Base-by-base conservation (phyloP, 257 asterid genomes). In the Primulina huaijiensis region DNA sequence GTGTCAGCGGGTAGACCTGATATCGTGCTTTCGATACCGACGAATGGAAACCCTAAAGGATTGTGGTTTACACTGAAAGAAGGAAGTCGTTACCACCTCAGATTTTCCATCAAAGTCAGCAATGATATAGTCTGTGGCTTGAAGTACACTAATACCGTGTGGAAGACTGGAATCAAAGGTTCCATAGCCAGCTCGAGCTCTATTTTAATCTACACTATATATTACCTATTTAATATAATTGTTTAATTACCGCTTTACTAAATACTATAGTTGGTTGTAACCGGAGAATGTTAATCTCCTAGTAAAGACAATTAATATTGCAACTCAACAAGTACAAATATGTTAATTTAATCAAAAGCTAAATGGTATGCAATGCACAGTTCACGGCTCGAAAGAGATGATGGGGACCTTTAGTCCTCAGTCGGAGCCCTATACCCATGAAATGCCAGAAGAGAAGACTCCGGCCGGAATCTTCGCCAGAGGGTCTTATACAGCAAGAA, bases 101-200 rank as follows among this genome's bases (percentile, higher is more conserved):
- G 74, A 34, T 84, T 81, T 65, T 63, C 81, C 4, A 20, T 84
- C 34, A 76, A 81, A 75, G 86, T 84, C 63, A 72, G 81, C 80
- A 79, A 84, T 27, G 84, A 81, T 61, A 84, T 84, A 8, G 89
- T 81, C 23, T 84, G 84, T 66, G 89, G 89, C 68, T 83, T 84
- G 70, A 81, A 73, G 78, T 79, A 79, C 68, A 77, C 77, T 10
- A 81, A 81, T 60, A 83, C 86, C 46, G 84, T 83, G 4, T 83
- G 88, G 88, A 83, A 83, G 68, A 78, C 79, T 19, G 88, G 88
- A 61, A 69, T 82, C 72, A 82, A 77, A 82, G 87, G 87, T 81
- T 50, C 0, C 16, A 0, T 64, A 35, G 30, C 29, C 2, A 27
- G 29, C 29, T 27, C 1, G 29, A 1, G 29, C 29, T 1, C 29